Evolutionary conservation across 129 eudicot genomes (phyloP).

Genomic region (Cynara cardunculus): DNA sequence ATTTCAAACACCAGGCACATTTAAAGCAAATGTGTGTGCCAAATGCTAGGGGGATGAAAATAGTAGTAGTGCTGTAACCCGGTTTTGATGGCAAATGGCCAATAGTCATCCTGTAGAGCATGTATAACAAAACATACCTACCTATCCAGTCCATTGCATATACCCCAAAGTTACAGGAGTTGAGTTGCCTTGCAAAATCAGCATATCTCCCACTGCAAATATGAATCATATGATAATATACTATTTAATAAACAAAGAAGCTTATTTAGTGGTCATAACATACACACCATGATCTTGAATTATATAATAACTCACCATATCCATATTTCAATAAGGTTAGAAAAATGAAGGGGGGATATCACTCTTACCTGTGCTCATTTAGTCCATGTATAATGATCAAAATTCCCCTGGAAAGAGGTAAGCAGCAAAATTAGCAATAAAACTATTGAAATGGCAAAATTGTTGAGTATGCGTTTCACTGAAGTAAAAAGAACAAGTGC

Average conservation of each 20-base stretch:
- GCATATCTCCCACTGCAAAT: slow-evolving; percentile 84
- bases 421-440: slow-evolving; percentile 3
- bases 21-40: neutral
- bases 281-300: neutral
- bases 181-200: slow-evolving; percentile 82
- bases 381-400: slow-evolving; percentile 87
- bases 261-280: neutral
- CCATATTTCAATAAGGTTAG: neutral
- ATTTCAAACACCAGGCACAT: neutral
- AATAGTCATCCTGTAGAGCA: neutral
- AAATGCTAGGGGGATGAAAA: neutral
- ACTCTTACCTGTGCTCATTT: slow-evolving; percentile 84
- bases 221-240: neutral
- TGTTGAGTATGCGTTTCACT: neutral
- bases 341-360: neutral
- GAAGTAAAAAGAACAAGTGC: neutral
- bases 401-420: slow-evolving; percentile 65
- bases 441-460: neutral
- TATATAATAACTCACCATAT: neutral
- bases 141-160: slow-evolving; percentile 99
- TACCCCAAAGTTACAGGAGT: slow-evolving; percentile 76
- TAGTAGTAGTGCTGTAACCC: neutral
- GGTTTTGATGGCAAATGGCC: slow-evolving; percentile 6
- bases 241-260: neutral
- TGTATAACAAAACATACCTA: slow-evolving; percentile 28